Evolutionary conservation across 257 asterid species (phyloP), one percentile per base, ranked within the genome.

Genomic region (Nicotiana benthamiana): DNA sequence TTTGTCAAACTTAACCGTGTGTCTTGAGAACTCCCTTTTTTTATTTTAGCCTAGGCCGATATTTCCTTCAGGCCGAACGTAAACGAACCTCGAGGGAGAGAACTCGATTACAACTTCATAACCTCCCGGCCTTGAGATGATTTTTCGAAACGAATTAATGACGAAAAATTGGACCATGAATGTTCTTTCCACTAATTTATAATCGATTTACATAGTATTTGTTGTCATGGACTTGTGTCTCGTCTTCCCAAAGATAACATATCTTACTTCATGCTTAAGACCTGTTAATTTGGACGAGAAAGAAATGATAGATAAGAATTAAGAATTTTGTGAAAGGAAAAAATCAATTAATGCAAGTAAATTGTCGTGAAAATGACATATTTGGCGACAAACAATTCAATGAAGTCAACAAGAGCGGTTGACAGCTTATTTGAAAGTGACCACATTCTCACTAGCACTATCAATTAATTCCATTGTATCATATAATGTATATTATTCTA

Each of bases 381-480:
- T 13, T 34, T 66, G 53, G 28, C 53, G 75, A 68, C 77, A 68
- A 68, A 20, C 32, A 11, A 40, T 40, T 20, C 34, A 59, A n/a
- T 80, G 30, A 26, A 75, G 75, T 81, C 84, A 81, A 51, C 9
- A 74, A 16, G 26, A 63, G 27, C 77, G 27, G 43, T 81, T 75
- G 81, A 64, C 76, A 81, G 51, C 68, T 75, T 75, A 82, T 8
- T 32, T 46, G 81, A 76, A 82, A 75, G 51, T 15, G 66, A 30
- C 68, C 26, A 40, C 63, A 12, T 75, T 51, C 46, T 26, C 43
- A 15, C 56, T 20, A 1, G 12, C 65, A 81, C 80, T 80, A 67
- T 80, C 68, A n/a, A 40, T 36, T 32, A 32, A 9, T 7, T 28
- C 5, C 32, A 79, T 15, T 28, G n/a, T 59, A 75, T 46, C 16